Conservation (phyloP, 1,284 basidiomycete species). For the Malassezia vespertilionis region DNA sequence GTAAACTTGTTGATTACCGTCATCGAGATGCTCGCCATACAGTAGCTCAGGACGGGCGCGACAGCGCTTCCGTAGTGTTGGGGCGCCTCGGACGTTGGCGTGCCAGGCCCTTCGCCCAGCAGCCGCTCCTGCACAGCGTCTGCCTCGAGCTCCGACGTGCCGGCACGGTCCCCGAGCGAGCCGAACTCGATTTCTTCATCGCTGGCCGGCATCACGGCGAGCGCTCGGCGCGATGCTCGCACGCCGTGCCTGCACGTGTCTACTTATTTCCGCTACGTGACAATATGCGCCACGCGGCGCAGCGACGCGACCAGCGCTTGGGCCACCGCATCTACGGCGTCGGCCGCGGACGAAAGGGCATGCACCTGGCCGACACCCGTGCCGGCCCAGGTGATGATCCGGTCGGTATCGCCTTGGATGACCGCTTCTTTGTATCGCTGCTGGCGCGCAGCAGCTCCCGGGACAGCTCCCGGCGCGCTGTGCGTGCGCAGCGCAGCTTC, state of each 20-base stretch:
- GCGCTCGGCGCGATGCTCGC: too few relatives aligned
- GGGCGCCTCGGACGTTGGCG: background rate
- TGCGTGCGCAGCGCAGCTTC: conserved; percentile 18
- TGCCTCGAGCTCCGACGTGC: conserved; percentile 2
- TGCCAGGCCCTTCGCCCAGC: background rate
- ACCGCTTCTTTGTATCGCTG: conserved; percentile 33
- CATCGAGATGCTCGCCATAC: conserved; percentile 89
- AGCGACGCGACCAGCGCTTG: too few relatives aligned
- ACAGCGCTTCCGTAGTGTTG: conserved; percentile 49
- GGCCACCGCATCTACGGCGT: conserved; percentile 26
- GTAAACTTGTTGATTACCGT: conserved; percentile 98
- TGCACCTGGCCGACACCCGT: conserved; percentile 35
- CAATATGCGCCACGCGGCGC: too few relatives aligned
- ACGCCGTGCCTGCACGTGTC: too few relatives aligned
- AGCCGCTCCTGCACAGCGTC: conserved; percentile 7
- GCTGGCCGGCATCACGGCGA: too few relatives aligned
- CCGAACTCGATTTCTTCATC: conserved; percentile 15
- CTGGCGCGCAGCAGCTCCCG: conserved; percentile 20
- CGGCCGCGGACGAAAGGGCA: conserved; percentile 22
- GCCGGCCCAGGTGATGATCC: conserved; percentile 42
- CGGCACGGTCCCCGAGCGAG: background rate
- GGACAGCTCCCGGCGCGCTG: background rate
- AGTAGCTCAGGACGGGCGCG: conserved; percentile 77
- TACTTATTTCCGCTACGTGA: too few relatives aligned
- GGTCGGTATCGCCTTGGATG: conserved; percentile 22